phyloP scores from a whole-genome alignment of 495 filamentous ascomycete genomes.

The Neurospora sp. region DNA sequence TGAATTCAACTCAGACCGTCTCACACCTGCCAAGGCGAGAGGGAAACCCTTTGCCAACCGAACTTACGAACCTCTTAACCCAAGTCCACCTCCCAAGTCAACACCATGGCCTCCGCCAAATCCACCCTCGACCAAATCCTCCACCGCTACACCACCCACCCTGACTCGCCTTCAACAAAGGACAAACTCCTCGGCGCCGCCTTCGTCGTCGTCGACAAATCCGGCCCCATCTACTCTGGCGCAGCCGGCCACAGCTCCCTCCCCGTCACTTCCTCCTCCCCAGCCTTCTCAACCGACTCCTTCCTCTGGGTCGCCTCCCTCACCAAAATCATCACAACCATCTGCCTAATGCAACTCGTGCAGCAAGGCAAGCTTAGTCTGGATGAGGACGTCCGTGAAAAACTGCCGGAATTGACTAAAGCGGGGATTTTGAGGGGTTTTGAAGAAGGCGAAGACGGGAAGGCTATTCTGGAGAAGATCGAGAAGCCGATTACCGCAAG shows the following conservation, averaged over 20 bases:
- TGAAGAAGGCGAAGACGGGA: constrained; percentile 1
- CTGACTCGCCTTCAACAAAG: constrained; percentile 7
- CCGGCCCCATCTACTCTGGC: constrained; percentile 16
- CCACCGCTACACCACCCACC: constrained; percentile 7
- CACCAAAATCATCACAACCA: constrained; percentile 19
- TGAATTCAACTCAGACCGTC: background rate
- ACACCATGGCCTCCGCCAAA: constrained; percentile 4
- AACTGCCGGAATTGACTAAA: constrained; percentile 14
- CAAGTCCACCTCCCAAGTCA: background rate
- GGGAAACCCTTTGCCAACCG: no score
- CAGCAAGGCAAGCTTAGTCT: constrained; percentile 13
- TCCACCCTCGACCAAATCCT: constrained; percentile 18
- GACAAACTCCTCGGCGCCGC: constrained; percentile 23
- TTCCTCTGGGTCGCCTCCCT: constrained; percentile 34
- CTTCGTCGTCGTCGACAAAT: constrained; percentile 19
- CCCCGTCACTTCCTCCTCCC: background rate
- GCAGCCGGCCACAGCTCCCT: constrained; percentile 14
- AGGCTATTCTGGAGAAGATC: constrained; percentile 21
- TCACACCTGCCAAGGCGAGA: background rate
- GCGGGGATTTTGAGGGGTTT: constrained; percentile 18
- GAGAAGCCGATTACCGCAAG: constrained; percentile 16
- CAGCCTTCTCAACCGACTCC: constrained; percentile 34
- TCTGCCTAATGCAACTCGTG: constrained; percentile 17
- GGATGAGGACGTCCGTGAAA: constrained; percentile 15
- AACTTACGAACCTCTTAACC: no score